Conservation (phyloP, 805 yeast species). For the Schwanniomyces yamadae region DNA sequence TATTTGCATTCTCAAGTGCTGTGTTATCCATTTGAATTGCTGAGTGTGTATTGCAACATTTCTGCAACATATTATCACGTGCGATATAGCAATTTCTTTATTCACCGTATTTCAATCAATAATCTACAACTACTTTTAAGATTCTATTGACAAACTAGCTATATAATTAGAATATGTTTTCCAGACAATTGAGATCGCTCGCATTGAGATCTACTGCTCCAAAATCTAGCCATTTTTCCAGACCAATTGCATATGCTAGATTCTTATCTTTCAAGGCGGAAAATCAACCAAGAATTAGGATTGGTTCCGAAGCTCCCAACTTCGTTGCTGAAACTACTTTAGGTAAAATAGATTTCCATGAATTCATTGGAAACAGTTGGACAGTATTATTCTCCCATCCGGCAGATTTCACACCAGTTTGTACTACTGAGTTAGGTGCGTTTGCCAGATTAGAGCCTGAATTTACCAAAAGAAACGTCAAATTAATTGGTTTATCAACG, state of each 20-base stretch:
- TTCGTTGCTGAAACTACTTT: constrained; percentile 61
- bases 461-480: constrained; percentile 61
- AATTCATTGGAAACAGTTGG: constrained; percentile 63
- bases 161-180: constrained; percentile 18
- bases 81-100: constrained; percentile 2
- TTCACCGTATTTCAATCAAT: background rate
- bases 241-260: constrained; percentile 14
- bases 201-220: constrained; percentile 4
- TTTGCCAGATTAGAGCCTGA: constrained; percentile 71
- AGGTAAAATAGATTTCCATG: constrained; percentile 64
- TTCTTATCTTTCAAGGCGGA: constrained; percentile 32
- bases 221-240: constrained; percentile 2
- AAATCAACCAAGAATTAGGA: constrained; percentile 45
- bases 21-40: too few relatives aligned
- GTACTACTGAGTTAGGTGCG: constrained; percentile 78
- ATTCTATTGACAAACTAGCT: too few relatives aligned
- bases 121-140: too few relatives aligned
- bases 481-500: constrained; percentile 67
- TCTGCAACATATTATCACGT: background rate
- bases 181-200: constrained; percentile 19
- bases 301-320: constrained; percentile 69
- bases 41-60: too few relatives aligned
- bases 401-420: constrained; percentile 76
- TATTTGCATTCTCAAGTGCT: too few relatives aligned
- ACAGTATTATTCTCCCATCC: constrained; percentile 71